These are phyloP conservation scores for Fusarium torulosum DNA, from an alignment of 2,329 filamentous ascomycete species.

Conservation along the genomic window DNA sequence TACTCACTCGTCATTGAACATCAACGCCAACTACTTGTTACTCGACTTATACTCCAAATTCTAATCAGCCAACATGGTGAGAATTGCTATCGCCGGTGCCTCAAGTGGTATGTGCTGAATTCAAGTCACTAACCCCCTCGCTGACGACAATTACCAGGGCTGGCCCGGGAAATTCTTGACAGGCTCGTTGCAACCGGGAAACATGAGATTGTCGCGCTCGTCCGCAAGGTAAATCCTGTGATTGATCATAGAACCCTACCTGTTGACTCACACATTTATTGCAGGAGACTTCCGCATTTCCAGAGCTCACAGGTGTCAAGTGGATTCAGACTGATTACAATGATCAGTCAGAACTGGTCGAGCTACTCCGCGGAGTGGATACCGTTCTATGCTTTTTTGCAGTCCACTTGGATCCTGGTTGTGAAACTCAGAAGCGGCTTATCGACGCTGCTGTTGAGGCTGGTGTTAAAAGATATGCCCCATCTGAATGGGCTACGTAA, in stretches of 20 bases:
- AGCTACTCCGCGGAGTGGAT: not conserved
- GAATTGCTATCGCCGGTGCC: constrained; percentile 7
- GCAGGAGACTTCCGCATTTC: not conserved
- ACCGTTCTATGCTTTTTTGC: constrained; percentile 17
- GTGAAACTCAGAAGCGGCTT: constrained; percentile 11
- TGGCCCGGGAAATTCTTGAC: constrained; percentile 14
- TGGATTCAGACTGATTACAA: not conserved
- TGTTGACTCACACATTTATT: fast-evolving
- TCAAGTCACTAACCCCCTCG: too few species aligned
- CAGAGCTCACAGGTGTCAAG: not conserved
- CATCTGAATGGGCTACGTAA: constrained; percentile 18
- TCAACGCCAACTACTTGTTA: not conserved
- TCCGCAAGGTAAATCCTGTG: not conserved
- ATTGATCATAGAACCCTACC: fast-evolving
- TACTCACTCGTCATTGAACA: too few species aligned
- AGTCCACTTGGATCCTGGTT: not conserved
- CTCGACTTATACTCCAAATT: not conserved
- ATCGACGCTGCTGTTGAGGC: constrained; percentile 12
- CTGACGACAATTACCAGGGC: not conserved
- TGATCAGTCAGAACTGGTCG: not conserved
- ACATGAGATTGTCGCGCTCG: not conserved
- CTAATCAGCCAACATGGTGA: not conserved
- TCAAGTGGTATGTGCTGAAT: not conserved
- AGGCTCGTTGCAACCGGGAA: constrained; percentile 3
- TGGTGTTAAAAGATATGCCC: constrained; percentile 2